Evolutionary conservation across 1,284 basidiomycete genomes (phyloP).

Genomic region (Ceratobasidium sp.): DNA sequence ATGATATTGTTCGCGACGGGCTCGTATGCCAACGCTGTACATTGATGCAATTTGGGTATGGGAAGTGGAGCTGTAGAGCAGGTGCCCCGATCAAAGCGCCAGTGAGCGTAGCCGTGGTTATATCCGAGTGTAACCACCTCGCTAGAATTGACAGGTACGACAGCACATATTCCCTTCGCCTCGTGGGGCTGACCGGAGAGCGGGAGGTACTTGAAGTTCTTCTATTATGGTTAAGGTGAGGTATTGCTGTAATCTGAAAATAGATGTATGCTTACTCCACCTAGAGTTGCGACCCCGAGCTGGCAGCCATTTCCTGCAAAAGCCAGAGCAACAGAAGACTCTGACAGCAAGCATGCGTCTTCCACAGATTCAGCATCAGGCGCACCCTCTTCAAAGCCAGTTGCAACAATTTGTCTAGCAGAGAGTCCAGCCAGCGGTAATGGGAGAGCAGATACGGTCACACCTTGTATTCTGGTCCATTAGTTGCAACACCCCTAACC

Average conservation of each 20-base stretch:
- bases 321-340: conserved; percentile 29
- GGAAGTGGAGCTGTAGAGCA: not conserved
- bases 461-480: conserved; percentile 23
- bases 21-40: conserved; percentile 26
- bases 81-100: conserved; percentile 1
- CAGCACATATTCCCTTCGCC: conserved; percentile 20
- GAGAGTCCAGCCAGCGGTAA: not conserved
- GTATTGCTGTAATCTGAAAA: not conserved
- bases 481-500: conserved; percentile 37
- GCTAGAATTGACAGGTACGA: not conserved
- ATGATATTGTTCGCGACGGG: conserved; percentile 1
- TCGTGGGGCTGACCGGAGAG: conserved; percentile 24
- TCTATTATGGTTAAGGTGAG: not conserved
- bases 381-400: conserved; percentile 18
- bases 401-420: conserved; percentile 31
- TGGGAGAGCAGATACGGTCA: not conserved
- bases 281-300: conserved; percentile 22
- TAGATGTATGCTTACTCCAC: conserved; percentile 1
- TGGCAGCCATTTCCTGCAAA: conserved; percentile 4
- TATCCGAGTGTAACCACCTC: conserved; percentile 30
- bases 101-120: conserved; percentile 28
- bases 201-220: conserved; percentile 1
- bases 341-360: conserved; percentile 33
- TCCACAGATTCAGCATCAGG: conserved; percentile 27
- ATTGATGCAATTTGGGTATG: conserved; percentile 19